Percentiles rank a stretch among this genome's conserved stretches.
phyloP scores from a whole-genome alignment of 768 basidiomycete genomes.

The Termitomyces bulborhizus region DNA sequence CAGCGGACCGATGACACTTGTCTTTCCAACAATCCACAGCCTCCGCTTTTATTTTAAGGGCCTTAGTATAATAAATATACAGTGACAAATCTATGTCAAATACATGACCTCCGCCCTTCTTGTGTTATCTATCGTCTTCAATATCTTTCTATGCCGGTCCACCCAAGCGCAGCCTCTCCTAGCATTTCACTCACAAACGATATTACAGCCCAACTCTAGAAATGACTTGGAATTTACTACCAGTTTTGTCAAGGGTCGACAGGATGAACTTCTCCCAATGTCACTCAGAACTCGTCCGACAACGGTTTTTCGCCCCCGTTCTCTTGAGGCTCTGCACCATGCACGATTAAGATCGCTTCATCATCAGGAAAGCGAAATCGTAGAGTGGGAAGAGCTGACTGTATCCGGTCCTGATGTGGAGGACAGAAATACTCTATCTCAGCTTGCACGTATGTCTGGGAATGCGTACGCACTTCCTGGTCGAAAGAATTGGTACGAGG shows the following conservation, averaged over 20 bases:
- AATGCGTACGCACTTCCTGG: constrained; percentile 83
- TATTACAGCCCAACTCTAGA: constrained; percentile 5
- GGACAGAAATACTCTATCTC: constrained; percentile 72
- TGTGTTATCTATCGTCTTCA: constrained; percentile 1
- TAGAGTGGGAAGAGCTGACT: constrained; percentile 65
- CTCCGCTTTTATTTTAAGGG: not conserved
- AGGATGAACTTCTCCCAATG: not conserved
- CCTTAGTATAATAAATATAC: not conserved
- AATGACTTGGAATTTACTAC: constrained; percentile 3
- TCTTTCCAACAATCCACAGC: not conserved
- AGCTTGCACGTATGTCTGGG: constrained; percentile 83
- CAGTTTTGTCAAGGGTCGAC: not conserved
- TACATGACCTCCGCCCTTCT: constrained; percentile 7
- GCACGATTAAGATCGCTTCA: constrained; percentile 48
- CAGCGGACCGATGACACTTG: not conserved
- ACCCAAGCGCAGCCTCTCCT: constrained; percentile 3
- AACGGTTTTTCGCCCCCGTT: constrained; percentile 55
- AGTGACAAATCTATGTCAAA: constrained; percentile 9
- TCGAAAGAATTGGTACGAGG: constrained; percentile 73
- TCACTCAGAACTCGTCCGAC: constrained; percentile 44
- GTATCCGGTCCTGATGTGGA: constrained; percentile 72
- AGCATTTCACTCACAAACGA: constrained; percentile 11
- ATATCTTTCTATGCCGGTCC: not conserved
- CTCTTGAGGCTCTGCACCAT: constrained; percentile 40
- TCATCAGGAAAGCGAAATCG: constrained; percentile 38